phyloP scores from a whole-genome alignment of 106 monocot species.

The Acanthochlamys bracteata region DNA sequence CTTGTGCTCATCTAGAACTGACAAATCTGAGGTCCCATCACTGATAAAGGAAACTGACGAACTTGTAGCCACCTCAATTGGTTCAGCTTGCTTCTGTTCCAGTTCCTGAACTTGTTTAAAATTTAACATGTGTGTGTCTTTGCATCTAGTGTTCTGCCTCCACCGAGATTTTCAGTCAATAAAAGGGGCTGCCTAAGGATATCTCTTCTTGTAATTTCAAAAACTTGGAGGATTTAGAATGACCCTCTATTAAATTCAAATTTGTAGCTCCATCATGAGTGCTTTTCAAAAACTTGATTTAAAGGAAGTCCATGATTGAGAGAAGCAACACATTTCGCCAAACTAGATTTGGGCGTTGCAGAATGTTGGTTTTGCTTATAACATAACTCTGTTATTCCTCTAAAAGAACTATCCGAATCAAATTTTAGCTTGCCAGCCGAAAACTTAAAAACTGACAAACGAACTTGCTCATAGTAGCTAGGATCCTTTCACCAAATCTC shows the following conservation, averaged over 20 bases:
- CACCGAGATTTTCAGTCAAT: slow-evolving; percentile 9
- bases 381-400: slow-evolving; percentile 4
- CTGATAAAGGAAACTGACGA: background rate
- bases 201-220: slow-evolving; percentile 25
- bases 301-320: background rate
- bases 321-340: background rate
- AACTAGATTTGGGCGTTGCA: slow-evolving; percentile 7
- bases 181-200: slow-evolving; percentile 15
- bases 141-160: slow-evolving; percentile 7
- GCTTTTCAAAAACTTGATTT: background rate
- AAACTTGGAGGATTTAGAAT: background rate
- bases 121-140: slow-evolving; percentile 1
- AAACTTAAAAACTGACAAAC: background rate
- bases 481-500: background rate
- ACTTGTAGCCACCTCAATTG: background rate
- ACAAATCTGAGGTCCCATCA: slow-evolving; percentile 5
- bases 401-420: slow-evolving; percentile 1
- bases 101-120: background rate
- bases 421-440: background rate
- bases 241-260: background rate
- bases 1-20: slow-evolving; percentile 6
- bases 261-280: background rate
- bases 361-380: slow-evolving; percentile 5
- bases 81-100: background rate
- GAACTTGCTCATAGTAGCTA: background rate